Base-by-base conservation (phyloP, 2,329 filamentous ascomycete genomes). In the Ascochyta clinopodiicola region DNA sequence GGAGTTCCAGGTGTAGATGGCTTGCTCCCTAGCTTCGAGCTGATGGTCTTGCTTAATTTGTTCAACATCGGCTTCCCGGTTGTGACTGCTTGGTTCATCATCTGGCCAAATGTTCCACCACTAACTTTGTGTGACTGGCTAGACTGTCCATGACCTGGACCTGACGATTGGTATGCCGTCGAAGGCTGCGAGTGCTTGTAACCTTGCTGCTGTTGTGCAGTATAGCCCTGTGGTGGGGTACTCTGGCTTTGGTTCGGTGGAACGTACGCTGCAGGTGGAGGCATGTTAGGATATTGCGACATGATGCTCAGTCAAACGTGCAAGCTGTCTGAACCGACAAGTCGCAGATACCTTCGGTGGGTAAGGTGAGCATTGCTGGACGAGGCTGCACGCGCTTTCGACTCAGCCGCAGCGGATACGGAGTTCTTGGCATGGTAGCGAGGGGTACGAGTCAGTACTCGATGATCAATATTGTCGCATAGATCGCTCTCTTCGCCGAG, bases 1-100 rank as follows among this genome's bases (percentile, higher is more conserved):
- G 70, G 68, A 4, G 69, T 66, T 1, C 53, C 51, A 19, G 58
- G 59, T 9, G 56, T 44, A 5, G 63, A 24, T 12, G 62, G 65
- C 57, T 73, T 73, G 49, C 58, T 66, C 8, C 68, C 63, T 22
- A 74, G 49, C 55, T 69, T 72, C 8, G 70, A 72, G 63, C 68
- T 73, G 24, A 75, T 71, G 8, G 68, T 70, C 64, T 75, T 75
- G 39, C 68, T 64, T 35, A 75, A 44, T 56, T 74, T 75, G 51
- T 74, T 68, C 45, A 74, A 29, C 66, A 74, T 70, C 1, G 72
- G 72, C 57, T 74, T 75, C n/a, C 69, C 62, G 0, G 66, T 72
- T 2, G 69, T 71, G 8, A 75, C 70, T 2, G 71, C 72, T 51
- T 74, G 72, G 29, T 75, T 70, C 58, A 75, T 60, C 61, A 72